These are phyloP conservation scores for Populus tomentosa DNA, from an alignment of 441 rosid species.

Conservation along the genomic window DNA sequence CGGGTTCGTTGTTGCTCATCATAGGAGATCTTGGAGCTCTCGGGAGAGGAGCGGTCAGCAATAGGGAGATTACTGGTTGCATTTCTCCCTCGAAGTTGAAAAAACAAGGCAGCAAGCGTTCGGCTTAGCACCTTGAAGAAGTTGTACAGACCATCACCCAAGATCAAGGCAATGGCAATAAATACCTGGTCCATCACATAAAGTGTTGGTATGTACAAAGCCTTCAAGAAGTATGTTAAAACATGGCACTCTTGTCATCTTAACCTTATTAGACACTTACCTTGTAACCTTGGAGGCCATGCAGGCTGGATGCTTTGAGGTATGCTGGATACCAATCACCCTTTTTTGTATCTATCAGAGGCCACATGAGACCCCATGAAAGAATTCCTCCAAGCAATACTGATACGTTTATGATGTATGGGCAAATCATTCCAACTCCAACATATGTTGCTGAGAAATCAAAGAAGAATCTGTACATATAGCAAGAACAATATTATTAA, in stretches of 20 bases:
- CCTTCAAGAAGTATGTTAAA: constrained; percentile 4
- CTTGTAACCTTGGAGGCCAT: constrained; percentile 84
- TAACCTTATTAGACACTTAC: constrained; percentile 29
- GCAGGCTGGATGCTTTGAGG: constrained; percentile 37
- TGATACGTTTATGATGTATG: constrained; percentile 74
- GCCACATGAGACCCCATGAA: constrained; percentile 98
- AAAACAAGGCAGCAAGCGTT: constrained; percentile 54
- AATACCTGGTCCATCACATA: constrained; percentile 49
- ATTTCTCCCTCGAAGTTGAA: constrained; percentile 34
- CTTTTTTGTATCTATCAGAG: constrained; percentile 63
- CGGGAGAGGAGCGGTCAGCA: constrained; percentile 34
- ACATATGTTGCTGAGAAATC: too few relatives aligned
- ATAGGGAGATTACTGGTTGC: constrained; percentile 33
- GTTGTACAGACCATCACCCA: constrained; percentile 88
- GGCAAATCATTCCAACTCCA: constrained; percentile 96
- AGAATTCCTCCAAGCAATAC: constrained; percentile 72
- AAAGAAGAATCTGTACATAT: too few relatives aligned
- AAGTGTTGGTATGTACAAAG: constrained; percentile 1
- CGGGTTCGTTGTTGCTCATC: constrained; percentile 66
- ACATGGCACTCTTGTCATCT: not conserved
- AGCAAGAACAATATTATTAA: constrained; percentile 34
- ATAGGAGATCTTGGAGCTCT: constrained; percentile 33
- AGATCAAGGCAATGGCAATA: constrained; percentile 76
- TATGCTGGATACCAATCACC: constrained; percentile 68
- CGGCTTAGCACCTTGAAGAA: constrained; percentile 70